Conservation (phyloP, 345 rosid species). For the Linum tenue region DNA sequence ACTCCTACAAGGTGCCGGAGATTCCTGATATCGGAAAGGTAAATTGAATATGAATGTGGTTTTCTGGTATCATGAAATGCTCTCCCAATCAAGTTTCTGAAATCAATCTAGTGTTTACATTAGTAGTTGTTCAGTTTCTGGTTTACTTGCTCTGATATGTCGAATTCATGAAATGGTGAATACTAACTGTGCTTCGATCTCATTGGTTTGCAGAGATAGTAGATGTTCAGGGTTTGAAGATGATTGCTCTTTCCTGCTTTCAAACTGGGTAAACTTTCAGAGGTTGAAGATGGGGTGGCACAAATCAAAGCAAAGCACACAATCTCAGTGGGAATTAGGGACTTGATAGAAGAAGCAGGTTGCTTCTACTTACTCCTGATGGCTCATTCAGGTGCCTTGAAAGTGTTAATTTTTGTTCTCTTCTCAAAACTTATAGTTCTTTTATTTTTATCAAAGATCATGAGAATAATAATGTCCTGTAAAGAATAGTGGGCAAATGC, state of each 20-base stretch:
- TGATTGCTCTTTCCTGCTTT: too few species aligned
- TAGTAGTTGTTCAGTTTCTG: not conserved
- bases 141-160: too few species aligned
- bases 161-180: too few species aligned
- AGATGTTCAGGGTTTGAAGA: not conserved
- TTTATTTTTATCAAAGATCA: not conserved
- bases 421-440: not conserved
- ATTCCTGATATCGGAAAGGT: not conserved
- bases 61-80: too few species aligned
- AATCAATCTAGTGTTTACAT: not conserved
- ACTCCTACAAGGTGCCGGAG: slow-evolving; percentile 56
- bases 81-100: too few species aligned
- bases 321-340: not conserved
- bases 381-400: not conserved
- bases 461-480: not conserved
- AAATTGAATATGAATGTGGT: not conserved
- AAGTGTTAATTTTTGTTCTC: not conserved
- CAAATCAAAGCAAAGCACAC: not conserved
- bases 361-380: not conserved
- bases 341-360: not conserved
- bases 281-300: not conserved
- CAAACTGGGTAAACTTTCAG: not conserved
- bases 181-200: not conserved
- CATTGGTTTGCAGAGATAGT: not conserved
- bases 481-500: slow-evolving; percentile 1